These are phyloP conservation scores for Salmacisia buchloeana DNA, from an alignment of 1,284 basidiomycete species.

Conservation along the genomic window DNA sequence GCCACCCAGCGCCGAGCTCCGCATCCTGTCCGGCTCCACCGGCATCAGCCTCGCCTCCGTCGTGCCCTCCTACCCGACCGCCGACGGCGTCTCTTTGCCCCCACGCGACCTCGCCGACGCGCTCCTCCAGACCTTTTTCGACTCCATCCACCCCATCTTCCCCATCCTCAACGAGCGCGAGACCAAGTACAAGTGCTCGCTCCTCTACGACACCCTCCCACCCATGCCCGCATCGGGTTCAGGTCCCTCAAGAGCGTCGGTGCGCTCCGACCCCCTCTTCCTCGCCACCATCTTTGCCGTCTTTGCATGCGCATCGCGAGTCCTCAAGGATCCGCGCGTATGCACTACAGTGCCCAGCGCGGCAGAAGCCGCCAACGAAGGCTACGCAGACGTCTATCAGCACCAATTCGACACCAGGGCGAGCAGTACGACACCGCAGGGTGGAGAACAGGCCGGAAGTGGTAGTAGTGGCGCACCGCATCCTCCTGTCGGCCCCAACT, in stretches of 20 bases:
- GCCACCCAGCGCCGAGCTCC: background rate
- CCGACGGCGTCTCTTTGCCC: slow-evolving; percentile 1
- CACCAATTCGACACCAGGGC: background rate
- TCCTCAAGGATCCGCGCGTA: background rate
- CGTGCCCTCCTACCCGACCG: background rate
- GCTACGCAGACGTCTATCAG: background rate
- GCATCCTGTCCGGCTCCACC: background rate
- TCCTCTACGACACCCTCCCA: background rate
- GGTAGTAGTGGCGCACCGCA: background rate
- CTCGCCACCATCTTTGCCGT: slow-evolving; percentile 13
- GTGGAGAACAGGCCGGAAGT: too few species aligned
- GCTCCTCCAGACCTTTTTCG: slow-evolving; percentile 15
- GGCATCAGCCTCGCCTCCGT: background rate
- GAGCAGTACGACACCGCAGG: background rate
- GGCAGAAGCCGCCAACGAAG: background rate
- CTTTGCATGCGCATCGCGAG: slow-evolving; percentile 9
- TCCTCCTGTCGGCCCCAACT: background rate
- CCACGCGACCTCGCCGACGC: slow-evolving; percentile 1
- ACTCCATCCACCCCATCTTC: slow-evolving; percentile 13
- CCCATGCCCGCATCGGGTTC: too few species aligned
- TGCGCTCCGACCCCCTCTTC: background rate
- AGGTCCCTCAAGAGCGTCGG: background rate
- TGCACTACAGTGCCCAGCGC: slow-evolving; percentile 1
- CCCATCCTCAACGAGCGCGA: slow-evolving; percentile 8
- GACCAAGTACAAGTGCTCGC: background rate